These are phyloP conservation scores for Albatrellus sp. DNA, from an alignment of 1,284 basidiomycete genomes.

Conservation along the genomic window DNA sequence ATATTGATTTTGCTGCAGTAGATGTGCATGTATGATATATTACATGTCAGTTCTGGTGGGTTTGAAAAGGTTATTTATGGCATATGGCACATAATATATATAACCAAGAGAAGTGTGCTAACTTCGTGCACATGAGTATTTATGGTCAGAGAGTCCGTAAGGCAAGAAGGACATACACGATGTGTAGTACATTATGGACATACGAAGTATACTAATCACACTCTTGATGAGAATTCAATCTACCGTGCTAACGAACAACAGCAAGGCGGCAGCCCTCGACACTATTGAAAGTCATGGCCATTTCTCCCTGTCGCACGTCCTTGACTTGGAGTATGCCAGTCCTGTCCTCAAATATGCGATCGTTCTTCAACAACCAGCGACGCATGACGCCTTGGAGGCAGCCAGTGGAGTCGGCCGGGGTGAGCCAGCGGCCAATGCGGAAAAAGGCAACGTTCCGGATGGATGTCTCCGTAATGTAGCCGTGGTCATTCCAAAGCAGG, in stretches of 20 bases:
- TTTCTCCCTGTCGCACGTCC: constrained; percentile 40
- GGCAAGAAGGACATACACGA: too few species aligned
- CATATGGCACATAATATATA: too few species aligned
- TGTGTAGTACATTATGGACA: background rate
- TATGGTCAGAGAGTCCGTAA: too few species aligned
- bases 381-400: constrained; percentile 61
- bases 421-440: constrained; percentile 44
- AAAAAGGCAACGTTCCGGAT: constrained; percentile 61
- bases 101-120: too few species aligned
- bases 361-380: constrained; percentile 48
- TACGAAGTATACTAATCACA: background rate
- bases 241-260: constrained; percentile 1
- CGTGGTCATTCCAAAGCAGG: constrained; percentile 43
- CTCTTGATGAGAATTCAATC: background rate
- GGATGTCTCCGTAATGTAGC: constrained; percentile 48
- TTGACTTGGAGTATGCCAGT: constrained; percentile 28
- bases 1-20: constrained; percentile 13
- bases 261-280: constrained; percentile 53
- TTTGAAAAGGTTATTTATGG: too few species aligned
- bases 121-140: too few species aligned
- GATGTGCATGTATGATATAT: too few species aligned
- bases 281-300: constrained; percentile 57
- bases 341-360: constrained; percentile 35
- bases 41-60: too few species aligned
- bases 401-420: constrained; percentile 43